Evolutionary conservation across 306 rosid genomes (phyloP).

Genomic region (Senna tora): DNA sequence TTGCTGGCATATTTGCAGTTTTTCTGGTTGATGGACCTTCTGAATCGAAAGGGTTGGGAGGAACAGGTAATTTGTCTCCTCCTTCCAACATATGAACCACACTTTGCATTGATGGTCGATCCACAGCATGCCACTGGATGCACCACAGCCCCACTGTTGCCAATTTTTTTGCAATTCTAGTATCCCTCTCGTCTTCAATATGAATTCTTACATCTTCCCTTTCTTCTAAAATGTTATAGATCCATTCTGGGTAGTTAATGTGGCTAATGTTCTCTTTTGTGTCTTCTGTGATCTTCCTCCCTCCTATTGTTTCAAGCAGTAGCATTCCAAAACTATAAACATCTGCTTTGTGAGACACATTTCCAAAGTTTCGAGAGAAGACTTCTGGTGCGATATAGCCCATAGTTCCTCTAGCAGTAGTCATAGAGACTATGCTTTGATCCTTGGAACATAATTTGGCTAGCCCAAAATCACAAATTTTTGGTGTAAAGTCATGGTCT

Average conservation of each 20-base stretch:
- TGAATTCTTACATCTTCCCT: slow-evolving; percentile 20
- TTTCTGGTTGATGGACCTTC: not conserved
- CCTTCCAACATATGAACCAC: slow-evolving; percentile 40
- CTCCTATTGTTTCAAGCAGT: slow-evolving; percentile 45
- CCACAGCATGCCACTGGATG: slow-evolving; percentile 42
- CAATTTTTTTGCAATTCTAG: slow-evolving; percentile 21
- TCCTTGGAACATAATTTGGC: slow-evolving; percentile 51
- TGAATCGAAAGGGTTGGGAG: slow-evolving; percentile 37
- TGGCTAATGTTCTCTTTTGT: slow-evolving; percentile 1
- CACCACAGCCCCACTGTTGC: slow-evolving; percentile 41
- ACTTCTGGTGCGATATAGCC: slow-evolving; percentile 59
- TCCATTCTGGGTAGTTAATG: slow-evolving; percentile 34
- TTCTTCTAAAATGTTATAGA: slow-evolving; percentile 29
- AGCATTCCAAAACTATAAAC: slow-evolving; percentile 48
- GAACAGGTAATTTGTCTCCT: not conserved
- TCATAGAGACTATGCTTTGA: slow-evolving; percentile 45
- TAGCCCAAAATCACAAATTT: slow-evolving; percentile 48
- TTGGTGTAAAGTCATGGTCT: slow-evolving; percentile 40
- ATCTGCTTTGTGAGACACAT: slow-evolving; percentile 39
- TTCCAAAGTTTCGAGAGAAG: slow-evolving; percentile 46
- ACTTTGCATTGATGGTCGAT: slow-evolving; percentile 41
- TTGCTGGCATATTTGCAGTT: not conserved
- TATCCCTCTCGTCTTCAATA: slow-evolving; percentile 29
- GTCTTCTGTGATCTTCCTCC: slow-evolving; percentile 29
- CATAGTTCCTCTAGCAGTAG: slow-evolving; percentile 47